Evolutionary conservation across 2,329 filamentous ascomycete species (phyloP), one percentile per base, ranked within the genome.

Genomic region (Penicillium sp.): DNA sequence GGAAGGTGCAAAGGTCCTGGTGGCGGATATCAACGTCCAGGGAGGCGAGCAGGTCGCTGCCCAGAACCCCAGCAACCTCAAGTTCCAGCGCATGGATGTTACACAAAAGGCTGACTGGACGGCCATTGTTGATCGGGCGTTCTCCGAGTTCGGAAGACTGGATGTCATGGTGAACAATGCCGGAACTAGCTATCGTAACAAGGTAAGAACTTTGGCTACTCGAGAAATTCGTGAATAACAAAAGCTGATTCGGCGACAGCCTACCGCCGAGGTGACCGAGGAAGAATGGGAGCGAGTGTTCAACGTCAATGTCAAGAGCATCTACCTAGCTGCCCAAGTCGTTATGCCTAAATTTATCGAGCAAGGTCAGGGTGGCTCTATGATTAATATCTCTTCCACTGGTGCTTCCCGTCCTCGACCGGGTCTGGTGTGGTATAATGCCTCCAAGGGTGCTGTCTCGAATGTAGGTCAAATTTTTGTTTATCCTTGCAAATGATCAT

Each of bases 91-190:
- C 45, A 71, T 73, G 67, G 74, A 78, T 52, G 76, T 78, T 2
- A 76, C 74, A 33, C 72, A 70, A 6, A 65, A 60, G 6, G 59
- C 60, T 1, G 75, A 77, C 49, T 79, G 77, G 77, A 70, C 68
- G 35, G 59, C 65, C 1, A 67, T 73, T 7, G 62, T 75, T n/a
- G 70, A 74, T 3, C 19, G 71, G 30, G 68, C 71, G 0, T 66
- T 80, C 28, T 54, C 68, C 4, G 70, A 69, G 45, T 71, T 72
- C 35, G 74, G 75, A 1, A 65, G 70, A 25, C 63, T 83, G 55
- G 78, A 82, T 68, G 71, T 80, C 16, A 65, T 83, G 52, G 74
- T 82, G 45, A 82, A 82, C 60, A 82, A 82, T 70, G 80, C 80
- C 7, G 81, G 81, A 13, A 78, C 73, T 16, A 71, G 70, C 16